Conservation (phyloP, 1,284 basidiomycete genomes). For the Waitea zeae region DNA sequence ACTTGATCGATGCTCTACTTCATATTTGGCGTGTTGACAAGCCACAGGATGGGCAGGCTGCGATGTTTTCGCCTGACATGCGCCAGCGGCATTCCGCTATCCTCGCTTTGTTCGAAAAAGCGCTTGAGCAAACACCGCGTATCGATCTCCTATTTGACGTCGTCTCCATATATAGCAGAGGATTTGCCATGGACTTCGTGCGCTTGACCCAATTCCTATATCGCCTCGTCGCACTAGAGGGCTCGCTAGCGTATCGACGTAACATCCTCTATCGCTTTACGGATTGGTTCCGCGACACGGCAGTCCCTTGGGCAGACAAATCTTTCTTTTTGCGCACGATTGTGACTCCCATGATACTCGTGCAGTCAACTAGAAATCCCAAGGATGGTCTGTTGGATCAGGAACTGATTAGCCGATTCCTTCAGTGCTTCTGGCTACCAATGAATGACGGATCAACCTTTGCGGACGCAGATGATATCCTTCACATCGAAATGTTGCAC, state of each 20-base stretch:
- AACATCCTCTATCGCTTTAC: slow-evolving; percentile 79
- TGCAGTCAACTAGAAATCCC: slow-evolving; percentile 45
- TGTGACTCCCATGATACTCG: slow-evolving; percentile 77
- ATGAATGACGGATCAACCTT: slow-evolving; percentile 46
- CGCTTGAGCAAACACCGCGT: slow-evolving; percentile 48
- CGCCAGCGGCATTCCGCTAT: slow-evolving; percentile 54
- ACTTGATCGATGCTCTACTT: slow-evolving; percentile 53
- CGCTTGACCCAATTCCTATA: slow-evolving; percentile 82
- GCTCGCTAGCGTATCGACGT: slow-evolving; percentile 53
- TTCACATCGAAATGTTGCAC: slow-evolving; percentile 85
- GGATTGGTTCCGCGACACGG: slow-evolving; percentile 60
- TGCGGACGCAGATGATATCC: slow-evolving; percentile 54
- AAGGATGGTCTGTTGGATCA: slow-evolving; percentile 47
- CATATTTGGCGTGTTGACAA: slow-evolving; percentile 52
- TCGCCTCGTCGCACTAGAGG: slow-evolving; percentile 59
- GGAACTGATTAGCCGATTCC: slow-evolving; percentile 54
- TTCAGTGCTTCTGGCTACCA: slow-evolving; percentile 68
- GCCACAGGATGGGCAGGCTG: slow-evolving; percentile 13
- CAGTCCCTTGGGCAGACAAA: slow-evolving; percentile 66
- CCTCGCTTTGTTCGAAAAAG: slow-evolving; percentile 63
- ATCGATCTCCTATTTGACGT: slow-evolving; percentile 86
- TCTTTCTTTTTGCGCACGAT: slow-evolving; percentile 76
- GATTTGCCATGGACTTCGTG: slow-evolving; percentile 71
- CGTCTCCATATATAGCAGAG: slow-evolving; percentile 69
- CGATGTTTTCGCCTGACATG: slow-evolving; percentile 29